Evolutionary conservation across 2,329 filamentous ascomycete genomes (phyloP), one percentile per base, ranked within the genome.

Genomic region (Aurifilum marmelostoma): DNA sequence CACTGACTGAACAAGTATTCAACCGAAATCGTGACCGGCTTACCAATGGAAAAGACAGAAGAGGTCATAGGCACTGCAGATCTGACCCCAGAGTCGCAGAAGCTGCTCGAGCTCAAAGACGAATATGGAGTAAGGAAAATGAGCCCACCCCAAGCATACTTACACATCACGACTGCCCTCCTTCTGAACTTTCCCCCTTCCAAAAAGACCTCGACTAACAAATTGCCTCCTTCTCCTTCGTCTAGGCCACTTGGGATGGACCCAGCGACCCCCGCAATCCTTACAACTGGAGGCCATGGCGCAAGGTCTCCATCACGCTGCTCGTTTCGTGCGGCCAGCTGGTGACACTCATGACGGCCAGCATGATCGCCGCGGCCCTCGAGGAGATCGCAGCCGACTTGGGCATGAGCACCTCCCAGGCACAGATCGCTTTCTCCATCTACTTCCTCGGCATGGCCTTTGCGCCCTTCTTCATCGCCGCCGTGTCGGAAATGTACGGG

Each of bases 351-450:
- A 78, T 80, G 75, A 77, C 79, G 0, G 77, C 78, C 1, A 77
- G 76, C 63, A 80, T 80, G 72, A 76, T 79, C n/a, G 78, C 79
- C 0, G 74, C 79, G 0, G 79, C 78, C 0, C 73, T 81, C 0
- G 72, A 74, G 18, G 71, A 77, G 11, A 79, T 81, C 65, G 65
- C 74, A 1, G 59, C 62, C 2, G 79, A 81, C 50, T 67, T 81
- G 0, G 64, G 66, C 29, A 78, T 79, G 29, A 70, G 72, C 56
- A 27, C 50, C 2, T 54, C 50, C 11, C 24, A 54, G 50, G 24
- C 11, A n/a, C 50, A 54, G 67, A 76, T 80, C 47, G 74, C 74
- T 3, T 77, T 80, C 47, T 79, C 78, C 3, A 74, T 76, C 7
- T 80, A 76, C 66, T 75, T 80, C 60, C 76, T 81, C 5, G 79